Evolutionary conservation across 169 alveolate genomes (phyloP), one percentile per base, ranked within the genome.

Genomic region (Cryptosporidium ubiquitum): DNA sequence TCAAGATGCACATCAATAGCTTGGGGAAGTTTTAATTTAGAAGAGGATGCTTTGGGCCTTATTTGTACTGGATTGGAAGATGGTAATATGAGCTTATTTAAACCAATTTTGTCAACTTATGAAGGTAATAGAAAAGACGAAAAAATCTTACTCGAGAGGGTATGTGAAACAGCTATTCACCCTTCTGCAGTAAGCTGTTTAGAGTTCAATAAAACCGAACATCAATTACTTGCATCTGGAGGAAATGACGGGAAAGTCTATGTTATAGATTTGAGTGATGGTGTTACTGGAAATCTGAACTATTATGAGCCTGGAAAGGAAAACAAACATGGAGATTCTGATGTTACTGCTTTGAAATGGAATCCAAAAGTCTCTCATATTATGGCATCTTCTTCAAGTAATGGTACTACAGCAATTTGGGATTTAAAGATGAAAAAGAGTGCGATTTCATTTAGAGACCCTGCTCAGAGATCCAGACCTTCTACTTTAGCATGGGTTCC

Each of bases 401-500:
- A 93, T 55, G 95, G 97, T 0, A 91, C 92, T 49, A 89, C 95
- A 14, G 92, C 94, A 5, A 94, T 95, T 0, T 95, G 97, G 97
- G 97, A 95, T 61, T 92, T 95, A 29, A 95, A 95, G 93, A 86
- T 93, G 47, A 89, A 92, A 55, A 95, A 94, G 68, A 92, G 96
- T 1, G 97, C 97, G 23, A 93, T 93, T 16, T 86, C 95, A 58
- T 95, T 95, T 91, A 84, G 96, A 20, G 96, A 95, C 60, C 96
- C 96, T 9, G 93, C 94, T 9, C 95, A 92, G 47, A 85, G 97
- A 68, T 91, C 92, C 4, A 94, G 94, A 40, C 95, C 96, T 20
- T 92, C 94, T 14, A 91, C 97, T 33, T 64, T 95, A 47, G 94
- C 91, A 10, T 95, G 97, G 97, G 91, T 94, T 69, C 94, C 96